A percentile compares a stretch with the other conserved stretches of the same genome.
Evolutionary conservation across 805 yeast genomes (phyloP).

Genomic region (Tetrapisispora taiwanensis): DNA sequence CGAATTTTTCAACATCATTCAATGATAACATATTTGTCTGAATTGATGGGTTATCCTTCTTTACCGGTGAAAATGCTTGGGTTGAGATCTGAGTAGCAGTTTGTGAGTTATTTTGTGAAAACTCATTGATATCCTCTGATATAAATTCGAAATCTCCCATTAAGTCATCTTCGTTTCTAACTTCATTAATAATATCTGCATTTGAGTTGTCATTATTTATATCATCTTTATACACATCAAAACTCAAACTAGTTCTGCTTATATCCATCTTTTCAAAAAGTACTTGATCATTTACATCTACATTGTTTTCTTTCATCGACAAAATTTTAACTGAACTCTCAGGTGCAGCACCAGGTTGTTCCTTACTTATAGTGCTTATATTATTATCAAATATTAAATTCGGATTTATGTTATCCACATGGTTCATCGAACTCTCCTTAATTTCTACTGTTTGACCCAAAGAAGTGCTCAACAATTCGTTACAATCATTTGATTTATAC

Average conservation of each 20-base stretch:
- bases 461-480: neutral
- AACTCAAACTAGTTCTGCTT: neutral
- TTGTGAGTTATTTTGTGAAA: neutral
- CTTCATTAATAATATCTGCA: slow-evolving; percentile 14
- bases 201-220: slow-evolving; percentile 10
- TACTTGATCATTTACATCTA: neutral
- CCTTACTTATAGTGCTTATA: neutral
- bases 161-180: neutral
- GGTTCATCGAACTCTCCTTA: neutral
- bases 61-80: slow-evolving; percentile 1
- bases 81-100: neutral
- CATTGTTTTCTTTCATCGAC: no score
- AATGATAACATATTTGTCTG: neutral
- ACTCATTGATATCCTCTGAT: neutral
- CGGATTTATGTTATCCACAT: neutral
- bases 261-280: no score
- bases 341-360: neutral
- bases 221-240: neutral
- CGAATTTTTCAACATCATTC: neutral
- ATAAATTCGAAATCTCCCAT: neutral
- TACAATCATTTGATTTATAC: slow-evolving; percentile 3
- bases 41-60: neutral
- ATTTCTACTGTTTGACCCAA: neutral
- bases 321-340: no score
- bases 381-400: neutral